Evolutionary conservation across 2,329 filamentous ascomycete species (phyloP).

Genomic region (Stemphylium vesicarium): DNA sequence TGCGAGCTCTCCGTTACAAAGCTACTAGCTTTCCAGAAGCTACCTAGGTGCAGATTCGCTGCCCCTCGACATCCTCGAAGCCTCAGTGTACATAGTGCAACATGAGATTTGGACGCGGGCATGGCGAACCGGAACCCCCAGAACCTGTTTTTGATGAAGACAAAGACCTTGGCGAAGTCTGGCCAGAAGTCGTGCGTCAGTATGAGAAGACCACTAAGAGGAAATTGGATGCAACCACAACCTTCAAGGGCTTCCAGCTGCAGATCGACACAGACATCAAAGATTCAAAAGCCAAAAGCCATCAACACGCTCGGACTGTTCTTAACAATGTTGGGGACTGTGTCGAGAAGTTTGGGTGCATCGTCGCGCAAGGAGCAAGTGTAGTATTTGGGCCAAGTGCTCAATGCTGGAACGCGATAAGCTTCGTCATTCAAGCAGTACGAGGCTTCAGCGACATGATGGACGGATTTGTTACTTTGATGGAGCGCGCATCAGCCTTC

Average conservation of each 20-base stretch:
- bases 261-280: background rate
- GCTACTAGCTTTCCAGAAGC: background rate
- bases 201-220: constrained; percentile 19
- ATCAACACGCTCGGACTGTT: background rate
- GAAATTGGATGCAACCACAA: constrained; percentile 8
- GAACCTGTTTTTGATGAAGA: constrained; percentile 2
- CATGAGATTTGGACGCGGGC: background rate
- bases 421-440: constrained; percentile 15
- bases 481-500: constrained; percentile 23
- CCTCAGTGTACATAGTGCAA: background rate
- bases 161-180: constrained; percentile 20
- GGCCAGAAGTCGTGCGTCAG: constrained; percentile 14
- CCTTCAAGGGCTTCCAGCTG: constrained; percentile 3
- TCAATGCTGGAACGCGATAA: constrained; percentile 27
- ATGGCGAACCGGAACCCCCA: background rate
- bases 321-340: background rate
- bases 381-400: constrained; percentile 15
- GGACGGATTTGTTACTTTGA: constrained; percentile 20
- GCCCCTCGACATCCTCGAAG: background rate
- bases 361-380: constrained; percentile 10
- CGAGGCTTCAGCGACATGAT: constrained; percentile 9
- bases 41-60: background rate
- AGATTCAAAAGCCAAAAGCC: background rate
- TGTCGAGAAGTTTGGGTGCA: background rate
- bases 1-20: background rate